These are phyloP conservation scores for Plantago ovata DNA, from an alignment of 257 asterid genomes.

Conservation along the genomic window DNA sequence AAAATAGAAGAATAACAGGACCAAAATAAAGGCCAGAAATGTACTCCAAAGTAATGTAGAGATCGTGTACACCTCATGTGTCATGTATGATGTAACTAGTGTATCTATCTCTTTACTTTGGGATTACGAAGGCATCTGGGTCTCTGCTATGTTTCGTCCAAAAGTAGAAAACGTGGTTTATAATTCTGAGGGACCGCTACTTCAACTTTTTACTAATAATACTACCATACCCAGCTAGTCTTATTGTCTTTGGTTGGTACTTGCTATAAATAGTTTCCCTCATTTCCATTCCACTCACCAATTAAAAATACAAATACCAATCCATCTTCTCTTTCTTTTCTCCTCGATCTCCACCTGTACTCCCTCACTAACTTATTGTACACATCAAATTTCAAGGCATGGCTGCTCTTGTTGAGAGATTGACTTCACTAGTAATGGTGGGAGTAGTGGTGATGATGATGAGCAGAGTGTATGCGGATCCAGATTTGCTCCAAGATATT, in stretches of 20 bases:
- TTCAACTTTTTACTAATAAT: not conserved
- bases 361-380: too few species aligned
- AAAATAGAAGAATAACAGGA: not conserved
- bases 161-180: constrained; percentile 1
- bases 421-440: not conserved
- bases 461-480: constrained; percentile 39
- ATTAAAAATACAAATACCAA: too few species aligned
- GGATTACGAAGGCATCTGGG: constrained; percentile 7
- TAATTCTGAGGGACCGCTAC: not conserved
- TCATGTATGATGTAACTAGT: too few species aligned
- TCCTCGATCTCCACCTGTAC: too few species aligned
- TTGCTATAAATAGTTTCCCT: not conserved
- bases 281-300: not conserved
- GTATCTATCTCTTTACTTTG: not conserved
- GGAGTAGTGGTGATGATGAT: constrained; percentile 1
- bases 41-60: not conserved
- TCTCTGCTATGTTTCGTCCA: not conserved
- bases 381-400: not conserved
- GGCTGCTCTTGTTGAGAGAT: not conserved
- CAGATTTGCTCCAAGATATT: constrained; percentile 58
- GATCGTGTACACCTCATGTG: constrained; percentile 3
- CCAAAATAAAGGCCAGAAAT: not conserved
- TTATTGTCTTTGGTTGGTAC: not conserved
- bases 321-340: not conserved
- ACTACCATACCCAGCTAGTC: not conserved